Percentiles rank a stretch among this genome's conserved stretches.
Evolutionary conservation across 805 yeast genomes (phyloP).

Genomic region (Myxozyma sirexii): DNA sequence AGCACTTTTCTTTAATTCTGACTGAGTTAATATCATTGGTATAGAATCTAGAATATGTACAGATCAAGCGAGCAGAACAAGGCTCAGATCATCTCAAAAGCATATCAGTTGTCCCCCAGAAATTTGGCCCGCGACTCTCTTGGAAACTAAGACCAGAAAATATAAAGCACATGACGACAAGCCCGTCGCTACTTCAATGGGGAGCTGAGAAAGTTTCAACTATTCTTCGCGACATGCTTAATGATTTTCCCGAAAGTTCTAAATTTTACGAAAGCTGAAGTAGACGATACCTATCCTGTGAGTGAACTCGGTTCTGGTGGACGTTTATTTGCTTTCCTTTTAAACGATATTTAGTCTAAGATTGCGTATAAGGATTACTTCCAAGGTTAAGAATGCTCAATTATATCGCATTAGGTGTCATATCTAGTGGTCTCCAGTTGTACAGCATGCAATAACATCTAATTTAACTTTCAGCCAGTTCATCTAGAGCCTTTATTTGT

Average conservation of each 20-base stretch:
- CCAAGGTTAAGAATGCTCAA: no score
- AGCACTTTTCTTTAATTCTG: not conserved
- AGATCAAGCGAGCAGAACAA: conserved; percentile 6
- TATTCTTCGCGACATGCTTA: not conserved
- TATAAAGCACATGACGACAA: not conserved
- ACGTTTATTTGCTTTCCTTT: no score
- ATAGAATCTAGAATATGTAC: conserved; percentile 9
- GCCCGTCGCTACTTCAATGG: conserved; percentile 6
- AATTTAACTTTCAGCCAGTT: no score
- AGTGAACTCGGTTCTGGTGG: no score
- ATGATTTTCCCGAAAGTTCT: conserved; percentile 11
- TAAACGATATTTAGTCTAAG: no score
- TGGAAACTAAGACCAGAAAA: conserved; percentile 10
- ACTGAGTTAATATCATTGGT: no score
- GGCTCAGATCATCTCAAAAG: not conserved
- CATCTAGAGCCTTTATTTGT: no score
- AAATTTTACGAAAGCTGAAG: conserved; percentile 1
- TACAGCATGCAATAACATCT: no score
- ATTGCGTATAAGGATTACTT: no score
- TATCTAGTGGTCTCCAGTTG: no score
- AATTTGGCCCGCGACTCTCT: conserved; percentile 1
- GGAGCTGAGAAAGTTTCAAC: conserved; percentile 3
- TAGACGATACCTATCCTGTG: no score
- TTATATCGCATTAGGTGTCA: no score
- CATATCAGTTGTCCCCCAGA: conserved; percentile 3